Conservation (phyloP, 2,329 filamentous ascomycete species). For the Alternaria viburni region DNA sequence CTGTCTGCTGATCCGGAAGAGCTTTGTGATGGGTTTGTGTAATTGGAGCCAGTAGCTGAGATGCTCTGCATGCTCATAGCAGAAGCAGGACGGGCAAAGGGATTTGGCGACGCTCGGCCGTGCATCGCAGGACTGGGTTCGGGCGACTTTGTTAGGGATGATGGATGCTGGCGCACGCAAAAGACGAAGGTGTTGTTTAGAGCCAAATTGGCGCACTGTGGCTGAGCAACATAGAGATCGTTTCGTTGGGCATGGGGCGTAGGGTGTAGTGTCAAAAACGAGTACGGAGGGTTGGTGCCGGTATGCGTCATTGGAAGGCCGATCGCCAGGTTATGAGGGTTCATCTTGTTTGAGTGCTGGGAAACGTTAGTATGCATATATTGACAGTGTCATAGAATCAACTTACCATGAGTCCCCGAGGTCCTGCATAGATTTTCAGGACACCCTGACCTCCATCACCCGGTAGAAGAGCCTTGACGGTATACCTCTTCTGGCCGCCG, state of each 20-base stretch:
- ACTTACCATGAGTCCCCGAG: slow-evolving; percentile 82
- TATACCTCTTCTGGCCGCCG: slow-evolving; percentile 85
- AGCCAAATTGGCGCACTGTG: slow-evolving; percentile 86
- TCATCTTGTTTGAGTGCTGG: slow-evolving; percentile 88
- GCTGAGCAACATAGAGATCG: slow-evolving; percentile 95
- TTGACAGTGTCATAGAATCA: not conserved
- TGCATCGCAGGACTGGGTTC: slow-evolving; percentile 45
- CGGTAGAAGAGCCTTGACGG: slow-evolving; percentile 88
- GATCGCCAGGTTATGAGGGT: slow-evolving; percentile 88
- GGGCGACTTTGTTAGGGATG: slow-evolving; percentile 55
- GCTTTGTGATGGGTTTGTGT: slow-evolving; percentile 63
- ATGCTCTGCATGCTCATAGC: slow-evolving; percentile 67
- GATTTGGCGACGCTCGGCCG: slow-evolving; percentile 59
- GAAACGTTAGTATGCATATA: slow-evolving; percentile 20
- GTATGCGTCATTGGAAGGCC: slow-evolving; percentile 88
- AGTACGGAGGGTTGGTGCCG: slow-evolving; percentile 91
- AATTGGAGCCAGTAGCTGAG: slow-evolving; percentile 59
- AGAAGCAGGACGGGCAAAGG: slow-evolving; percentile 61
- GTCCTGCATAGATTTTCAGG: slow-evolving; percentile 91
- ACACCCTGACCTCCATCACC: slow-evolving; percentile 89
- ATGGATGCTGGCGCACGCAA: slow-evolving; percentile 89
- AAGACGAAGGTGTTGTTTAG: slow-evolving; percentile 99
- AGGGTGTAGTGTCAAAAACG: slow-evolving; percentile 90
- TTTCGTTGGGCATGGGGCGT: slow-evolving; percentile 97
- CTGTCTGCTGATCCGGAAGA: slow-evolving; percentile 63